Conservation (phyloP, 2,329 filamentous ascomycete genomes). For the Trichoderma guizhouense region DNA sequence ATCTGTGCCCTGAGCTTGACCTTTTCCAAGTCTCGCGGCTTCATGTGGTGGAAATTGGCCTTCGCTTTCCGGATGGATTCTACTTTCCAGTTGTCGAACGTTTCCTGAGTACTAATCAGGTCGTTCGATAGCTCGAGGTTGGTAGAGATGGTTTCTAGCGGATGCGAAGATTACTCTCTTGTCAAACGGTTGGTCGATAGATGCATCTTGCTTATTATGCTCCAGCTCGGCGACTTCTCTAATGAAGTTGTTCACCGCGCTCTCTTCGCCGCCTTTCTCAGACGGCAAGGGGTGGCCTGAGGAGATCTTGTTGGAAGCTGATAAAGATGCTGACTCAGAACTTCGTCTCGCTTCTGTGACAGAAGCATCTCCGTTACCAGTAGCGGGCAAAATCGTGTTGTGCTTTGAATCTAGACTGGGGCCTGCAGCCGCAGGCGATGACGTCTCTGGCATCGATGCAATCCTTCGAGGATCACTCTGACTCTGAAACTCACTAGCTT, state of each 20-base stretch:
- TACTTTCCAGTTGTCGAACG: neutral
- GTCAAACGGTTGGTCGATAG: neutral
- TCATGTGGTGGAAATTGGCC: neutral
- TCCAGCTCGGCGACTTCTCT: neutral
- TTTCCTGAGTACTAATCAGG: constrained; percentile 23
- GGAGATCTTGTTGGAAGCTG: neutral
- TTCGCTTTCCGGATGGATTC: neutral
- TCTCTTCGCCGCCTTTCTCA: neutral
- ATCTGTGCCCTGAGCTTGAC: neutral
- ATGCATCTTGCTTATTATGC: neutral
- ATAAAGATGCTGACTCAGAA: neutral
- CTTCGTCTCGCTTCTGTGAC: neutral
- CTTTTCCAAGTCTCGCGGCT: neutral
- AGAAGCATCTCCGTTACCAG: neutral
- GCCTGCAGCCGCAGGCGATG: neutral
- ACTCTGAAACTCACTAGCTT: neutral
- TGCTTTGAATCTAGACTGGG: neutral
- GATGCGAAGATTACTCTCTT: neutral
- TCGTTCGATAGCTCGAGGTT: constrained; percentile 10
- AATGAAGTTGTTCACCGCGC: neutral
- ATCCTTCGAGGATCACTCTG: neutral
- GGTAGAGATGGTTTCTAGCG: neutral
- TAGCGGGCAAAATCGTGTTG: neutral
- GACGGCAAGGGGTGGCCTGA: neutral
- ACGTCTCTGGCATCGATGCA: constrained; percentile 5